Percentiles rank a stretch among this genome's conserved stretches.
Evolutionary conservation across 352 stramenopile genomes (phyloP).

Genomic region (Pythium dissimile): DNA sequence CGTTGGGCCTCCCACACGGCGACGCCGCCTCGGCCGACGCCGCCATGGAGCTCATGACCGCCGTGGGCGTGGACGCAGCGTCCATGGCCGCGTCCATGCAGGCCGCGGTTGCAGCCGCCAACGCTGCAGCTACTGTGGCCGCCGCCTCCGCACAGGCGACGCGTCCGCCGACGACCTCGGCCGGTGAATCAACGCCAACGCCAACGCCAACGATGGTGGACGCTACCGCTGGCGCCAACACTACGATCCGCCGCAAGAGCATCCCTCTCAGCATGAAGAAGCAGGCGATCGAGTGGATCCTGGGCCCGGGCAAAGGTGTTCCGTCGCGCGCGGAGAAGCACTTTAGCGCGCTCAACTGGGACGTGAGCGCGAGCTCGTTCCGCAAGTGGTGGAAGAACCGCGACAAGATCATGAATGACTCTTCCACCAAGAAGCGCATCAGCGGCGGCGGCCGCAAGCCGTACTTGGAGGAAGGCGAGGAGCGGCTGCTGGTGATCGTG

Average conservation of each 20-base stretch:
- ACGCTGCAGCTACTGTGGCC: not conserved
- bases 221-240: not conserved
- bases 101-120: not conserved
- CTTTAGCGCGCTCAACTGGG: conserved; percentile 66
- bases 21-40: conserved; percentile 6
- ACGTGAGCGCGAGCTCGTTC: conserved; percentile 74
- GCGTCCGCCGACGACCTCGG: not conserved
- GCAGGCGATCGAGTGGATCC: conserved; percentile 79
- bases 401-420: conserved; percentile 73
- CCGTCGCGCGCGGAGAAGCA: conserved; percentile 71
- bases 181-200: too few species aligned
- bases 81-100: conserved; percentile 1
- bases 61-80: conserved; percentile 5
- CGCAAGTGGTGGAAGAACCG: conserved; percentile 86
- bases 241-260: conserved; percentile 58
- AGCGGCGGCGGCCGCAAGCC: conserved; percentile 66
- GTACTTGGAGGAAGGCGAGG: conserved; percentile 62
- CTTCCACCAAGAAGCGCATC: conserved; percentile 68
- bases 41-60: conserved; percentile 20
- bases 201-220: not conserved
- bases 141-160: not conserved
- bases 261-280: conserved; percentile 82
- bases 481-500: conserved; percentile 68
- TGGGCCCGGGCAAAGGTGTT: conserved; percentile 64
- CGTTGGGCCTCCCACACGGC: conserved; percentile 11